A percentile compares a stretch with the other conserved stretches of the same genome.
Conservation (phyloP, 73 alveolate genomes). For the Paramecium primaurelia region DNA sequence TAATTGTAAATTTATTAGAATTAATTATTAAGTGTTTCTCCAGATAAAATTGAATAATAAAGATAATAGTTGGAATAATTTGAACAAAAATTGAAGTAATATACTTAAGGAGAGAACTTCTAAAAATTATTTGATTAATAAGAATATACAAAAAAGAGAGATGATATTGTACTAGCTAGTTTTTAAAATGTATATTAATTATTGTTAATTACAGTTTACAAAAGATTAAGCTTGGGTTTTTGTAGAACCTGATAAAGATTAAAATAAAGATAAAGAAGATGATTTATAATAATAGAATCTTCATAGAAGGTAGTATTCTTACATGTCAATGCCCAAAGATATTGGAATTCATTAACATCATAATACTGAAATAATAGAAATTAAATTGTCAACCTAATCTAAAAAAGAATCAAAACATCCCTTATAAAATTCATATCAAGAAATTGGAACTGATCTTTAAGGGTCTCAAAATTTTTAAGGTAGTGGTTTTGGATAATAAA, state of each 20-base stretch:
- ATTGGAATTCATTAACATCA: background rate
- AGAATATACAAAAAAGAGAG: slow-evolving; percentile 1
- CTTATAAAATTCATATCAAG: background rate
- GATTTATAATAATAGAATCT: background rate
- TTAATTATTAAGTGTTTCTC: background rate
- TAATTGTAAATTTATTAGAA: background rate
- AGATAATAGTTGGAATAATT: slow-evolving; percentile 24
- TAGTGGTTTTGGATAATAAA: background rate
- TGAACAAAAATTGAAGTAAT: background rate
- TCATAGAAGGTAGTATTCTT: slow-evolving; percentile 13
- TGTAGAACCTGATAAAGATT: background rate
- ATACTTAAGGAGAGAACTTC: background rate
- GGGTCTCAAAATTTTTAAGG: background rate
- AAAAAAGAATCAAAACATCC: background rate
- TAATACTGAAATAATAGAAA: slow-evolving; percentile 39
- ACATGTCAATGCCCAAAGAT: background rate
- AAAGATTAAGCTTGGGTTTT: background rate
- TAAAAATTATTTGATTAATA: background rate
- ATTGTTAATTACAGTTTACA: background rate
- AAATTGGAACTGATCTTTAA: background rate
- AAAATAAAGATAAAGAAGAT: background rate
- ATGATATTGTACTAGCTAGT: slow-evolving; percentile 30
- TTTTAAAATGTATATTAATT: slow-evolving; percentile 10
- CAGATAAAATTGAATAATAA: background rate
- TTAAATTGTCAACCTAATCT: background rate